phyloP scores from a whole-genome alignment of 176 grass and related monocot species.

The Carex myosuroides region DNA sequence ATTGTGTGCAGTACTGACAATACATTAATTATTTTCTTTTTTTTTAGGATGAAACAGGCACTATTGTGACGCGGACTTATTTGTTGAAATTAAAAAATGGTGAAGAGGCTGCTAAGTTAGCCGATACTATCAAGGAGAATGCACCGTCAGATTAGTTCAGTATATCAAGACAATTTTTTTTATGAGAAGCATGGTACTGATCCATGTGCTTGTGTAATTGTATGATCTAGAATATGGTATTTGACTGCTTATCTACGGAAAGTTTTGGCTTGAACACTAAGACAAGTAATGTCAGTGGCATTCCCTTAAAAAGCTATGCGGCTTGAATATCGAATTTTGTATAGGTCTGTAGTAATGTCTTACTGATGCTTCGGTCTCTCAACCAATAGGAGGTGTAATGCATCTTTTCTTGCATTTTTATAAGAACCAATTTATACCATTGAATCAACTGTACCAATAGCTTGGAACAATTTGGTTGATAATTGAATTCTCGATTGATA shows the following conservation, averaged over 20 bases:
- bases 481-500: neutral
- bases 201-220: conserved; percentile 15
- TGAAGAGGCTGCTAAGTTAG: conserved; percentile 56
- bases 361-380: neutral
- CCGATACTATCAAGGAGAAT: conserved; percentile 61
- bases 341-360: neutral
- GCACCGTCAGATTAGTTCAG: conserved; percentile 46
- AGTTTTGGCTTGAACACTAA: neutral
- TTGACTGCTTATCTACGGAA: neutral
- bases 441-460: neutral
- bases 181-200: conserved; percentile 7
- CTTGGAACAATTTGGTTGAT: neutral
- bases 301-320: neutral
- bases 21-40: neutral
- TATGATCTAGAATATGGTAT: conserved; percentile 3
- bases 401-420: neutral
- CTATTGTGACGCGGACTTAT: conserved; percentile 50
- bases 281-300: conserved; percentile 7
- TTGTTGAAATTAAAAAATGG: conserved; percentile 69
- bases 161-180: conserved; percentile 6
- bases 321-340: conserved; percentile 5
- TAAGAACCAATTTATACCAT: neutral
- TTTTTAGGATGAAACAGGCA: conserved; percentile 36
- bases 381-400: neutral
- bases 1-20: neutral